phyloP scores from a whole-genome alignment of 164 flowering plant species.

The Macadamia integrifolia region DNA sequence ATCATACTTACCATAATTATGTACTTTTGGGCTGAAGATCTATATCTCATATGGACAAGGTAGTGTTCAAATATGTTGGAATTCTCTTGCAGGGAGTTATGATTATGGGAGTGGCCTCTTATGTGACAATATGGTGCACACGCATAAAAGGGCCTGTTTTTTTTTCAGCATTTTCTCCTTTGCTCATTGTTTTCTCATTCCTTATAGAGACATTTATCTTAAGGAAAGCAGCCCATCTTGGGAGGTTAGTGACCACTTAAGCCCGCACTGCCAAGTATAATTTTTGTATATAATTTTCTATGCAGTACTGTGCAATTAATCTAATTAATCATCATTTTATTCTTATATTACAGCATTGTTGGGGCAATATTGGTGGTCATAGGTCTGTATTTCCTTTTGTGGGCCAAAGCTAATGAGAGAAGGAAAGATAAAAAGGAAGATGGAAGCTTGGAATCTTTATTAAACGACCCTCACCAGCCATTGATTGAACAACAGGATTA shows the following conservation, averaged over 20 bases:
- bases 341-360: conserved; percentile 7
- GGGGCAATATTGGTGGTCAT: conserved; percentile 18
- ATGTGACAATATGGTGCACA: conserved; percentile 18
- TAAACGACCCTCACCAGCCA: too few relatives aligned
- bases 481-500: too few relatives aligned
- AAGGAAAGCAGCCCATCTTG: conserved; percentile 1
- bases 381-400: conserved; percentile 19
- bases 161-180: conserved; percentile 16
- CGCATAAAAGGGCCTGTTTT: conserved; percentile 23
- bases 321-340: too few relatives aligned
- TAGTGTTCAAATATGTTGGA: too few relatives aligned
- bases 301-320: too few relatives aligned
- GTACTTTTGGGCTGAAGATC: too few relatives aligned
- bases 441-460: background rate
- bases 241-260: conserved; percentile 10
- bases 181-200: conserved; percentile 20
- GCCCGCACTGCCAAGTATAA: too few relatives aligned
- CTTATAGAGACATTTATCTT: conserved; percentile 15
- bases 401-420: conserved; percentile 21
- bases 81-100: conserved; percentile 11
- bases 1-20: too few relatives aligned
- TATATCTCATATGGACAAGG: too few relatives aligned
- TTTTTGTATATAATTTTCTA: too few relatives aligned
- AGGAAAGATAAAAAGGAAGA: background rate
- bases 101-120: conserved; percentile 12